Base-by-base conservation (phyloP, 805 yeast species). In the Tetrapisispora namnaoensis region DNA sequence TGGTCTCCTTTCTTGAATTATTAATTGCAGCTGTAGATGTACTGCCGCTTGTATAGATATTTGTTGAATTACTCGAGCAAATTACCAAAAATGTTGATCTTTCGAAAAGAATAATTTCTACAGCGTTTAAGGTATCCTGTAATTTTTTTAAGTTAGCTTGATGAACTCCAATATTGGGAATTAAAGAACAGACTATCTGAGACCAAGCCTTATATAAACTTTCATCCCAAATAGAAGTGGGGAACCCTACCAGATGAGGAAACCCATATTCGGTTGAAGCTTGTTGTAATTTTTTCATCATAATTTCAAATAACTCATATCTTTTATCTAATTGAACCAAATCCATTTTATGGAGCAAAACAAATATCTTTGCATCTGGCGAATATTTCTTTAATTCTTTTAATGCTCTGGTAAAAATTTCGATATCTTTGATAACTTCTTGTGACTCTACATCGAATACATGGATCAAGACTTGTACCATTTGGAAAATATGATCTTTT, bases 161-260 rank as follows among this genome's bases (percentile, higher is more conserved):
- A 60, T 88, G 85, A 16, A 80, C 69, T 37, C 79, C 75, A 78
- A 91, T 90, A 60, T 93, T 91, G 14, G 99, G 97, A 49, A 93
- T 91, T 55, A 93, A 73, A 1, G 96, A 85, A 61, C 98, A 90
- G 35, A 93, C 97, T 51, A 93, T 91, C 45, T 82, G 86, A 2
- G 96, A 86, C 99, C 99, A 93, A 1, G 99, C 99, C 65, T 86
- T 90, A 65, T 91, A 93, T 50, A 91, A 71, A 60, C 91, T 81
- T 65, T 91, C 98, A 68, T 91, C 97, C 98, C 98, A 91, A 49
- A 91, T 91, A 1, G 96, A 86, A 0, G 98, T 93, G 6, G 96
- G 91, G 62, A 89, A 91, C 2, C 97, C 97, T 16, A 79, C 77
- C 42, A 88, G 70, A 42, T 78, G 71, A 28, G 66, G 65, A 67